phyloP scores from a whole-genome alignment of 495 filamentous ascomycete species.

The Rusavskia elegans region DNA sequence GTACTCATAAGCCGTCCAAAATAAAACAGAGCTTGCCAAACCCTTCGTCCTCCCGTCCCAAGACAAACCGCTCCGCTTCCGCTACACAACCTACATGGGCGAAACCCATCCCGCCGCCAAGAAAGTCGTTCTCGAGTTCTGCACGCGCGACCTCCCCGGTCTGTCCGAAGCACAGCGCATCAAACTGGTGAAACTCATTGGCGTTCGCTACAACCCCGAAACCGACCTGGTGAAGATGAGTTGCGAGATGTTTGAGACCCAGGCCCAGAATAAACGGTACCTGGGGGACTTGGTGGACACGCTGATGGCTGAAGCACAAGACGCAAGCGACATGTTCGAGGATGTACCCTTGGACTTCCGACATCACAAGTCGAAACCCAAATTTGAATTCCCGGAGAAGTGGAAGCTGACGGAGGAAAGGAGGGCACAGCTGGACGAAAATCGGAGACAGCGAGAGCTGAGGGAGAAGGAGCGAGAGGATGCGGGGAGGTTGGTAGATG shows the following conservation, averaged over 20 bases:
- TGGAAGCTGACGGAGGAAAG: conserved; percentile 68
- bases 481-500: conserved; percentile 37
- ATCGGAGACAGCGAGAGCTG: conserved; percentile 31
- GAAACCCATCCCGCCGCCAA: conserved; percentile 79
- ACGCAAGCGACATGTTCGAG: conserved; percentile 62
- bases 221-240: conserved; percentile 78
- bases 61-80: conserved; percentile 64
- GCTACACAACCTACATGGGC: conserved; percentile 95
- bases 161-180: conserved; percentile 49
- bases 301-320: conserved; percentile 62
- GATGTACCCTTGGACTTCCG: conserved; percentile 84
- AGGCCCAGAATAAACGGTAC: conserved; percentile 92
- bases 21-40: conserved; percentile 52
- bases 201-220: conserved; percentile 78
- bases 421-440: conserved; percentile 42
- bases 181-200: conserved; percentile 79
- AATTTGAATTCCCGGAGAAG: conserved; percentile 55
- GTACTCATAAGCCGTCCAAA: not conserved
- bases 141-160: conserved; percentile 44
- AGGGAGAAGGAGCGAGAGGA: conserved; percentile 31
- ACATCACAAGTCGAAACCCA: conserved; percentile 58
- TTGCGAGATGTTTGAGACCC: conserved; percentile 72
- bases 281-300: conserved; percentile 61
- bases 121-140: conserved; percentile 89
- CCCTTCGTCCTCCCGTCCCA: conserved; percentile 57